Percentiles rank a stretch among this genome's conserved stretches.
Evolutionary conservation across 2,329 filamentous ascomycete species (phyloP).

Genomic region (Colletotrichum sojae): DNA sequence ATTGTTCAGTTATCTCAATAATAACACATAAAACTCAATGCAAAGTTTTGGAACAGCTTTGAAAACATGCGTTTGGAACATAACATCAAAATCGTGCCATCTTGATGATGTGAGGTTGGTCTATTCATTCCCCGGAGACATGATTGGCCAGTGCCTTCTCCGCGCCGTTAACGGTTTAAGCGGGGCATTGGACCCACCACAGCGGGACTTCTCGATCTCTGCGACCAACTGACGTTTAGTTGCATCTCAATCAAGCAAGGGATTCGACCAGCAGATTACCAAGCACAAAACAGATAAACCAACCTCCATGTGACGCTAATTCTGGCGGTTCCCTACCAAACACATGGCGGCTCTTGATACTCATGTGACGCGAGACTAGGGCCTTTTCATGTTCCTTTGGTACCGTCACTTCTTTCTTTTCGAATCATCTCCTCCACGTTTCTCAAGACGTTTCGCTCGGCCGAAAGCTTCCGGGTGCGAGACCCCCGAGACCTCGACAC

Average conservation of each 20-base stretch:
- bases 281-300: conserved; percentile 24
- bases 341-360: conserved; percentile 10
- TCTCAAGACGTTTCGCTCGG: background rate
- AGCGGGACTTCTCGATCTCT: conserved; percentile 3
- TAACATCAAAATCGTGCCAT: background rate
- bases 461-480: conserved; percentile 17
- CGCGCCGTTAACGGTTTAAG: conserved; percentile 14
- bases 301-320: conserved; percentile 19
- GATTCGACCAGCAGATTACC: conserved; percentile 28
- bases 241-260: conserved; percentile 1
- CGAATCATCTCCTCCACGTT: background rate
- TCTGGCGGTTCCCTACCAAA: background rate
- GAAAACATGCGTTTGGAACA: background rate
- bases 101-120: conserved; percentile 10
- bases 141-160: conserved; percentile 12
- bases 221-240: conserved; percentile 17
- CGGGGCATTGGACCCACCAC: conserved; percentile 17
- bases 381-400: background rate
- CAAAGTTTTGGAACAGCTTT: background rate
- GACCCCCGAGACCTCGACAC: conserved; percentile 8
- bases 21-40: background rate
- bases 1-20: no score
- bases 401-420: background rate
- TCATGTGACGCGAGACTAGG: conserved; percentile 30
- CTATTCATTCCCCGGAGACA: background rate